A percentile compares a stretch with the other conserved stretches of the same genome.
phyloP scores from a whole-genome alignment of 768 basidiomycete genomes.

The Kwoniella bestiolae region DNA sequence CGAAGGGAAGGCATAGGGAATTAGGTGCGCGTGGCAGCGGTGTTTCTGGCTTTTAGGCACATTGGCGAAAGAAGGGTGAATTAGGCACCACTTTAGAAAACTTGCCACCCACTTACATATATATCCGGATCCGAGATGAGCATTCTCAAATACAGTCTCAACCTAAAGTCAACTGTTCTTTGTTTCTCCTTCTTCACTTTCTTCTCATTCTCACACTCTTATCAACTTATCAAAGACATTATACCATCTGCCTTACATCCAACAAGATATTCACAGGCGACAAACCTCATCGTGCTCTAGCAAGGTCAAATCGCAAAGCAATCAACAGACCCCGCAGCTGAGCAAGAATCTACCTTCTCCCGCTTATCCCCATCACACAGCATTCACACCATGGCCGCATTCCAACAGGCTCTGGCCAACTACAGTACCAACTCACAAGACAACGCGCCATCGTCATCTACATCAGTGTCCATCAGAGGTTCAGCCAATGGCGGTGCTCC shows the following conservation, averaged over 20 bases:
- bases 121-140: too few species aligned
- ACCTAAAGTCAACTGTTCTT: too few species aligned
- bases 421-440: conserved; percentile 15
- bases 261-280: too few species aligned
- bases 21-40: not conserved
- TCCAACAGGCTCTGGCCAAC: conserved; percentile 43
- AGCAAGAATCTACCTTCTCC: not conserved
- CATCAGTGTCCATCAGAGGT: conserved; percentile 40
- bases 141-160: too few species aligned
- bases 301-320: too few species aligned
- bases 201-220: not conserved
- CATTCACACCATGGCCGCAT: conserved; percentile 27
- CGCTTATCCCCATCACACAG: not conserved
- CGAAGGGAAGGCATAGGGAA: not conserved
- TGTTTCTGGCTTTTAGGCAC: not conserved
- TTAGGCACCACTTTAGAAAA: not conserved
- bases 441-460: conserved; percentile 3
- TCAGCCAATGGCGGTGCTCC: conserved; percentile 27
- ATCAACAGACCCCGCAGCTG: too few species aligned
- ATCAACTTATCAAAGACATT: not conserved
- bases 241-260: too few species aligned
- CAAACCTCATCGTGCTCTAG: too few species aligned
- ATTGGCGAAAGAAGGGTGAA: too few species aligned
- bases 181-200: not conserved
- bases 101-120: not conserved